Conservation (phyloP, 345 rosid genomes). For the Rubroshorea leprosula region DNA sequence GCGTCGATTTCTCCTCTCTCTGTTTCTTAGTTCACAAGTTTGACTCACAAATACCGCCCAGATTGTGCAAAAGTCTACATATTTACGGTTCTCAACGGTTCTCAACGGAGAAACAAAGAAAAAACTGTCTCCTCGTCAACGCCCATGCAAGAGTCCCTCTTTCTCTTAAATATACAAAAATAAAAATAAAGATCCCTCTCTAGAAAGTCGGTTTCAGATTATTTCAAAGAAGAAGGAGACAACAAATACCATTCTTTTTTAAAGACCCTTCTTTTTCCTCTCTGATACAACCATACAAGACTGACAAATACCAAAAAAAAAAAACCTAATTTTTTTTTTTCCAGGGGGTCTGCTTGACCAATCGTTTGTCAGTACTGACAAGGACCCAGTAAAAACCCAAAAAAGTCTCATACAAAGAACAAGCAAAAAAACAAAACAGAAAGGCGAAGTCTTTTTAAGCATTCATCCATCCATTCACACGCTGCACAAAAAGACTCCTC, state of each 20-base stretch:
- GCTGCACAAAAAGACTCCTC: background rate
- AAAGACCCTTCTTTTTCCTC: too few relatives aligned
- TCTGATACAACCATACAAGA: background rate
- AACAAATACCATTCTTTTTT: background rate
- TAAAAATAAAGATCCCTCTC: background rate
- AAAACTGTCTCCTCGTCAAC: slow-evolving; percentile 24
- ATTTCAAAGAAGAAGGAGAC: background rate
- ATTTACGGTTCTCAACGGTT: background rate
- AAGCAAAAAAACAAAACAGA: background rate
- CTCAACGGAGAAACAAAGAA: slow-evolving; percentile 1
- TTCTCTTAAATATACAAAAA: background rate
- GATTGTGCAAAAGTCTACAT: slow-evolving; percentile 6
- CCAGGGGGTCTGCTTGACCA: slow-evolving; percentile 31
- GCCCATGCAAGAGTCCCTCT: slow-evolving; percentile 25
- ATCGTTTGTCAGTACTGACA: slow-evolving; percentile 33
- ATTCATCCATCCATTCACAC: background rate
- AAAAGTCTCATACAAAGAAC: slow-evolving; percentile 11
- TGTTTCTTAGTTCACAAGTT: slow-evolving; percentile 2
- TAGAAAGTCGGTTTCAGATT: slow-evolving; percentile 13
- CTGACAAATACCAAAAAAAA: slow-evolving; percentile 5
- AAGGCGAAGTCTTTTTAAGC: background rate
- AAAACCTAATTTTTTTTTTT: slow-evolving; percentile 11
- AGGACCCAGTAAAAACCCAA: background rate
- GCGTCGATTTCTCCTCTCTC: slow-evolving; percentile 12
- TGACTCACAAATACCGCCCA: slow-evolving; percentile 15